phyloP scores from a whole-genome alignment of 2,329 filamentous ascomycete species.

The Ophiostoma novo-ulmi region DNA sequence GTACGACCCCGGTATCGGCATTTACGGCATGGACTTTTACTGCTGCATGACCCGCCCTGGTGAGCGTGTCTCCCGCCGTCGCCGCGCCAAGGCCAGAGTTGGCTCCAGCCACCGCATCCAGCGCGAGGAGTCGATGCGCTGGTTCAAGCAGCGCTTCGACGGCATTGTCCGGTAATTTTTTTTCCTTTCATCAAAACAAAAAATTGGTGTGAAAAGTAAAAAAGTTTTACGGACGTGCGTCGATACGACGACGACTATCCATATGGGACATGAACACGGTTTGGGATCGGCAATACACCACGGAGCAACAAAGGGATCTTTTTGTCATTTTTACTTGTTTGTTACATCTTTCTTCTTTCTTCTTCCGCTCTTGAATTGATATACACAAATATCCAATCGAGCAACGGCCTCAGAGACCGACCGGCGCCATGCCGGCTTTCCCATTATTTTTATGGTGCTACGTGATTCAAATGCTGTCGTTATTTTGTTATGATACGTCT shows the following conservation, averaged over 20 bases:
- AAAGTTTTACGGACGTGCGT: background rate
- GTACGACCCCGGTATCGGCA: conserved; percentile 97
- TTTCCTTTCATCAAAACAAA: conserved; percentile 26
- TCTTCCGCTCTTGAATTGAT: conserved; percentile 45
- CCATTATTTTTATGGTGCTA: conserved; percentile 22
- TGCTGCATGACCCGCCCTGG: conserved; percentile 99
- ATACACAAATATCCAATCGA: conserved; percentile 45
- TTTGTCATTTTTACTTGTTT: conserved; percentile 18
- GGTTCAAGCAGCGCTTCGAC: conserved; percentile 89
- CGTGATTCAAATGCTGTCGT: background rate
- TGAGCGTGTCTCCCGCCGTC: conserved; percentile 94
- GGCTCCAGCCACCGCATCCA: conserved; percentile 88
- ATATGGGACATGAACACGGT: conserved; percentile 19
- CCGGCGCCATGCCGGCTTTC: conserved; percentile 63
- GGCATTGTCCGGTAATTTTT: conserved; percentile 90
- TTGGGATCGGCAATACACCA: conserved; percentile 21
- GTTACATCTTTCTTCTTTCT: conserved; percentile 2
- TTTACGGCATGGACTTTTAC: conserved; percentile 99
- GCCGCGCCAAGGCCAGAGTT: conserved; percentile 80
- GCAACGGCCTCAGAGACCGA: conserved; percentile 70
- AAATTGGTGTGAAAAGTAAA: conserved; percentile 13
- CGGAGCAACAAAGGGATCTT: conserved; percentile 19
- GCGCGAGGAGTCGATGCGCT: conserved; percentile 93
- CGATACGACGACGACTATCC: background rate
- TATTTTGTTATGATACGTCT: background rate